These are phyloP conservation scores for Trifolium repens DNA, from an alignment of 306 rosid genomes.

Conservation along the genomic window DNA sequence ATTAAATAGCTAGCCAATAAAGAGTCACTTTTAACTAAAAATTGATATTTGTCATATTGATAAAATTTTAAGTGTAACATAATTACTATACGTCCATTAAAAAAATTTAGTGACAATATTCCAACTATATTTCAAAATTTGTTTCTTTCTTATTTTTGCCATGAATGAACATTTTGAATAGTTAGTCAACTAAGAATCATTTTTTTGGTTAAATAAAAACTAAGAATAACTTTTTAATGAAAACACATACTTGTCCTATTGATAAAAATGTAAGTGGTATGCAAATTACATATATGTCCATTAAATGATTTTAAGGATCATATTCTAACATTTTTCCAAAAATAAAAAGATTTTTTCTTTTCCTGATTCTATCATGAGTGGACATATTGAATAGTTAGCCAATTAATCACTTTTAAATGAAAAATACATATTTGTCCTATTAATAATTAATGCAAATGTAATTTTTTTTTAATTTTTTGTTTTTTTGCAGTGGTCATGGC, in stretches of 20 bases:
- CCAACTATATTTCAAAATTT: too few species aligned
- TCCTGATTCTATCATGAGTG: constrained; percentile 15
- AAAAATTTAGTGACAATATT: background rate
- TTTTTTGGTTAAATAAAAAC: too few species aligned
- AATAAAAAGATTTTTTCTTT: too few species aligned
- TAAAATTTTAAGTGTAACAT: background rate
- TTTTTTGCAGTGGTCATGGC: constrained; percentile 93
- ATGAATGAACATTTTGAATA: too few species aligned
- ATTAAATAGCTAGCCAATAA: constrained; percentile 12
- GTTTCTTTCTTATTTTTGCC: too few species aligned
- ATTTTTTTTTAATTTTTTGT: too few species aligned
- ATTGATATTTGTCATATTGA: background rate
- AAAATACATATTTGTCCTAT: background rate
- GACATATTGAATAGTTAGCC: constrained; percentile 28
- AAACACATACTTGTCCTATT: background rate
- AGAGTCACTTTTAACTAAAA: constrained; percentile 36
- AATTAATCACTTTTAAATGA: constrained; percentile 35
- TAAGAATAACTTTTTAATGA: background rate
- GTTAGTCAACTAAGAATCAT: background rate
- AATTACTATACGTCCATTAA: background rate
- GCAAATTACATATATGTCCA: too few species aligned
- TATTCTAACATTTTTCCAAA: background rate
- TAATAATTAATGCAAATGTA: constrained; percentile 8
- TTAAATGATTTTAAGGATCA: background rate
- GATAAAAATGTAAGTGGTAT: too few species aligned